Percentiles rank a stretch among this genome's conserved stretches.
phyloP scores from a whole-genome alignment of 805 yeast species.

The Naumovozyma dairenensis region DNA sequence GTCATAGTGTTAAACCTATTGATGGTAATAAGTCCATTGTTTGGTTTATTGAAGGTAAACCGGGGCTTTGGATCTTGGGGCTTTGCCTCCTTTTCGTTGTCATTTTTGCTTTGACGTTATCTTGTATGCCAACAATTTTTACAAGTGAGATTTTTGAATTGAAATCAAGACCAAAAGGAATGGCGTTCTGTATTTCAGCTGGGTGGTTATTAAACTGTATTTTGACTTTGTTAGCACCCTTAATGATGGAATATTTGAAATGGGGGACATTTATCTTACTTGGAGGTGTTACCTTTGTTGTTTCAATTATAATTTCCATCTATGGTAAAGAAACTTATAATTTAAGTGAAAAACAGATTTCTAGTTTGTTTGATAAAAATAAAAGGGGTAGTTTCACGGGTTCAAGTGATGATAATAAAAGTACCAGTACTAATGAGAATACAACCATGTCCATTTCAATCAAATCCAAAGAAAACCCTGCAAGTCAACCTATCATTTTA shows the following conservation, averaged over 20 bases:
- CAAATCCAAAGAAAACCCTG: too few species aligned
- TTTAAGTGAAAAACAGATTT: not conserved
- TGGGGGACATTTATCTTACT: constrained; percentile 35
- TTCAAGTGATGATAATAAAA: too few species aligned
- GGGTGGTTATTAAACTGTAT: constrained; percentile 36
- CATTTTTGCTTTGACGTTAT: constrained; percentile 37
- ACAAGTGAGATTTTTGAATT: constrained; percentile 41
- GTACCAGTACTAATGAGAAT: too few species aligned
- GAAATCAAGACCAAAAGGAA: constrained; percentile 37
- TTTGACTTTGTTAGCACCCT: constrained; percentile 34
- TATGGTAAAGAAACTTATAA: constrained; percentile 37
- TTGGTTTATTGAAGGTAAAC: constrained; percentile 30
- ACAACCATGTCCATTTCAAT: too few species aligned
- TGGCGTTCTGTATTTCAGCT: constrained; percentile 36
- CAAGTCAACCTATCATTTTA: too few species aligned
- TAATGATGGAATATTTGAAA: constrained; percentile 28
- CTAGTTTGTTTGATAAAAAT: too few species aligned
- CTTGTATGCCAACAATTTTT: constrained; percentile 41
- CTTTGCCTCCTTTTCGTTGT: constrained; percentile 38
- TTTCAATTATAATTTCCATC: constrained; percentile 25
- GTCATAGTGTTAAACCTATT: constrained; percentile 26
- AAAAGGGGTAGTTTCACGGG: too few species aligned
- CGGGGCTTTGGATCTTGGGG: constrained; percentile 37
- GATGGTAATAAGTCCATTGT: constrained; percentile 29
- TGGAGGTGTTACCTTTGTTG: constrained; percentile 28